Percentiles rank a stretch among this genome's conserved stretches.
These are phyloP conservation scores for Vitis riparia DNA, from an alignment of 164 flowering plant species.

Conservation along the genomic window DNA sequence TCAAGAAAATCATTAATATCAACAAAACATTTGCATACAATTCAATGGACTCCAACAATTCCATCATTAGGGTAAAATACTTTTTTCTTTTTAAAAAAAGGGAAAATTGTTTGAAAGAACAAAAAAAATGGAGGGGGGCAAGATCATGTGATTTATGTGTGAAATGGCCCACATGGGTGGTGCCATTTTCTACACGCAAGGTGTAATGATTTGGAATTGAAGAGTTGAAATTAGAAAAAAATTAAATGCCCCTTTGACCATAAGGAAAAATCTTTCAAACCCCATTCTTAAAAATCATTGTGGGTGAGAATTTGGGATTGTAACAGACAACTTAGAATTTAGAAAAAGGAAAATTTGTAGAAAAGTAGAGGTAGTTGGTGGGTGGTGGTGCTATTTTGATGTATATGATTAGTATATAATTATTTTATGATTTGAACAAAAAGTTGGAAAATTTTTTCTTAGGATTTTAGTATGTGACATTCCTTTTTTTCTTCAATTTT, in stretches of 20 bases:
- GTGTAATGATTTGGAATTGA: slow-evolving; percentile 1
- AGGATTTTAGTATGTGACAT: too few relatives aligned
- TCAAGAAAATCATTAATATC: too few relatives aligned
- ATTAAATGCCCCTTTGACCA: too few relatives aligned
- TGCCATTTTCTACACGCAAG: slow-evolving; percentile 9
- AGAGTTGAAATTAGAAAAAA: slow-evolving; percentile 1
- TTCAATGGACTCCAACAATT: too few relatives aligned
- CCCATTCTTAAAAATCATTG: not conserved
- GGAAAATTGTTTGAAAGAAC: too few relatives aligned
- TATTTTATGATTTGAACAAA: not conserved
- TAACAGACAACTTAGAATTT: not conserved
- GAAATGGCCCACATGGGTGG: slow-evolving; percentile 1
- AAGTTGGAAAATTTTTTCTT: too few relatives aligned
- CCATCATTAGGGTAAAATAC: not conserved
- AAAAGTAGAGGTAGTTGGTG: not conserved
- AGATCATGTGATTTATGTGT: not conserved
- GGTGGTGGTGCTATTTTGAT: not conserved
- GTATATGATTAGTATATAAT: not conserved
- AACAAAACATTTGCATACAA: too few relatives aligned
- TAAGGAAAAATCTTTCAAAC: not conserved
- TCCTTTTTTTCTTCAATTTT: too few relatives aligned
- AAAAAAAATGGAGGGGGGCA: not conserved
- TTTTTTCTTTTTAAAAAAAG: not conserved
- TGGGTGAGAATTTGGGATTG: too few relatives aligned
- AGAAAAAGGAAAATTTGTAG: not conserved